Base-by-base conservation (phyloP, 495 filamentous ascomycete species). In the Melanomma pulvis-pyrius region DNA sequence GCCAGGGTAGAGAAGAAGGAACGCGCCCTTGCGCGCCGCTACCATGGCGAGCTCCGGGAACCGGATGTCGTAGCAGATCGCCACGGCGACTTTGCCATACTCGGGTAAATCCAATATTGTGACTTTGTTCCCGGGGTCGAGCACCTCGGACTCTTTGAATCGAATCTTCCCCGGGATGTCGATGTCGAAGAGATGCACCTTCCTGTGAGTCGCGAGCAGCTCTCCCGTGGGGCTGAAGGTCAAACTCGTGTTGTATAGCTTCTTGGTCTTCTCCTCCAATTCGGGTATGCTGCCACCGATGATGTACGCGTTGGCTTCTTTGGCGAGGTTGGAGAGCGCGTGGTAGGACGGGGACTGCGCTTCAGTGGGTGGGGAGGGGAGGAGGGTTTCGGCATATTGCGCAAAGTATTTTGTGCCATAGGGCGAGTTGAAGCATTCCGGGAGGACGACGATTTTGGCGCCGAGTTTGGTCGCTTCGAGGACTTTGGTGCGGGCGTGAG, bases 121-220 rank as follows among this genome's bases (percentile, higher is more conserved):
- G 46, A 96, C 69, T 67, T 88, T 85, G 76, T 91, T 86, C 0
- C 94, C 94, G 0, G 94, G 89, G 0, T 82, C 87, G 21, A 99
- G 82, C 8, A 97, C 91, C 51, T 97, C 92, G 56, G 86, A 90
- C 77, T 99, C 94, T 63, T 84, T 85, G 81, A 99, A 99, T 15
- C 74, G 87, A 75, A 99, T 97, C 76, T 91, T 91, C 29, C 92
- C 93, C 1, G 94, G 94, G 71, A 99, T 99, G 75, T 93, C 89
- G 71, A 99, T 99, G 79, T 99, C 94, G 79, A 99, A 99, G n/a
- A 99, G 83, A 75, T 99, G 94, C 21, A 94, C 85, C 76, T 99
- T 99, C 65, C 94, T 86, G 74, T 99, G 93, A 1, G 86, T 90
- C 2, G 87, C 91, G 11, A 98, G 82, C n/a, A 97, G 80, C 9